Base-by-base conservation (phyloP, 1,284 basidiomycete genomes). In the Ceratobasidium sp. region DNA sequence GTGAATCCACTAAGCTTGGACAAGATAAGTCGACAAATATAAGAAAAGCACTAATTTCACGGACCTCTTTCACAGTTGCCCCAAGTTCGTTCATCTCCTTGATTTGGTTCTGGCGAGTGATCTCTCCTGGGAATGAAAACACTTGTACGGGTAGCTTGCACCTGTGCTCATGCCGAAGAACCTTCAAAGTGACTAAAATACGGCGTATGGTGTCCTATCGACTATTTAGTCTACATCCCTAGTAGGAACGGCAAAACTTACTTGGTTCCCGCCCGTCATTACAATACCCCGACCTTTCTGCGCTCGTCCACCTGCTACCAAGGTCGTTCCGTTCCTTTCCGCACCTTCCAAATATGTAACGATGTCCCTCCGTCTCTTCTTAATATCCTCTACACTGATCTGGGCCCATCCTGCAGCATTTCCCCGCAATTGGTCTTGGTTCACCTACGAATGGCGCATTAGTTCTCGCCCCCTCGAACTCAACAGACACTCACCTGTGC, bases 51-150 rank as follows among this genome's bases (percentile, higher is more conserved):
- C 13, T 26, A 26, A 42, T 39, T 28, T 40, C 77, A 56, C 81
- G 78, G 15, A 84, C 84, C 76, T 83, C 82, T 33, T 82, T 61
- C 55, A 85, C 71, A n/a, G 75, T 83, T 28, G 82, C 86, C 2
- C 85, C 86, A 1, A 87, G 82, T 18, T 80, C 66, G 49, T 83
- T 82, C 40, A 87, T 82, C 71, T 84, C 83, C 9, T 78, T 46
- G 26, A 84, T 75, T 53, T 86, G 81, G 7, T 71, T 66, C 39
- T 78, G 44, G 63, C 83, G 82, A 9, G 78, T 81, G 39, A 87
- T 83, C 80, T 87, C 87, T 69, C 83, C 85, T 9, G 84, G 82
- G 80, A 86, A 88, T 46, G 86, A 85, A 81, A 87, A 87, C 23
- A 87, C 83, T 80, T 87, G 85, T 39, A 87, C 83, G 0, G 86